Conservation (phyloP, 495 filamentous ascomycete genomes). For the Monascus purpureus region DNA sequence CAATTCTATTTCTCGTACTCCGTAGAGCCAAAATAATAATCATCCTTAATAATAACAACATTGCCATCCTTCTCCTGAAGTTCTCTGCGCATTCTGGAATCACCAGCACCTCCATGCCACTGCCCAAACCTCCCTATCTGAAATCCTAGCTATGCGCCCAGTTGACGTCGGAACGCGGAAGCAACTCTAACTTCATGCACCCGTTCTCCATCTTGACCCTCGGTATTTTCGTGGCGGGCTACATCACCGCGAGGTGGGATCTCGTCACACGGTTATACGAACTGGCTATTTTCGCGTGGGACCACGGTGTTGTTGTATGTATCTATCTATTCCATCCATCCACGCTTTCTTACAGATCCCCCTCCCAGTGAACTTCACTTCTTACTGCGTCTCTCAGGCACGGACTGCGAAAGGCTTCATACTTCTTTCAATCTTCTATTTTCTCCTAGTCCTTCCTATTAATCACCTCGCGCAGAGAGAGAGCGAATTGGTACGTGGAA, state of each 20-base stretch:
- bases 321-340: slow-evolving; percentile 6
- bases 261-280: slow-evolving; percentile 92
- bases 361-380: not conserved
- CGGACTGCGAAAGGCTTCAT: slow-evolving; percentile 62
- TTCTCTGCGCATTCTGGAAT: too few species aligned
- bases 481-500: slow-evolving; percentile 37
- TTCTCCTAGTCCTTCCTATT: slow-evolving; percentile 59
- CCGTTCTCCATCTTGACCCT: slow-evolving; percentile 86
- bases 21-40: too few species aligned
- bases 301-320: slow-evolving; percentile 92
- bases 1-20: too few species aligned
- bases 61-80: too few species aligned
- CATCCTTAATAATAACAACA: too few species aligned
- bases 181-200: slow-evolving; percentile 61
- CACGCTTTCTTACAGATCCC: not conserved
- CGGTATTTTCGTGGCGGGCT: slow-evolving; percentile 97
- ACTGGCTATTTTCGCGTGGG: slow-evolving; percentile 91
- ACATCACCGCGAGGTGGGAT: slow-evolving; percentile 97
- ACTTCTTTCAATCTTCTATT: slow-evolving; percentile 62
- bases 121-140: not conserved
- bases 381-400: slow-evolving; percentile 26
- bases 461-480: slow-evolving; percentile 59
- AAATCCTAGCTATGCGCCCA: slow-evolving; percentile 19
- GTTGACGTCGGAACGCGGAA: slow-evolving; percentile 10
- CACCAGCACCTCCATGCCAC: not conserved